Conservation (phyloP, 140 eudicot species). For the Anethum foeniculum region DNA sequence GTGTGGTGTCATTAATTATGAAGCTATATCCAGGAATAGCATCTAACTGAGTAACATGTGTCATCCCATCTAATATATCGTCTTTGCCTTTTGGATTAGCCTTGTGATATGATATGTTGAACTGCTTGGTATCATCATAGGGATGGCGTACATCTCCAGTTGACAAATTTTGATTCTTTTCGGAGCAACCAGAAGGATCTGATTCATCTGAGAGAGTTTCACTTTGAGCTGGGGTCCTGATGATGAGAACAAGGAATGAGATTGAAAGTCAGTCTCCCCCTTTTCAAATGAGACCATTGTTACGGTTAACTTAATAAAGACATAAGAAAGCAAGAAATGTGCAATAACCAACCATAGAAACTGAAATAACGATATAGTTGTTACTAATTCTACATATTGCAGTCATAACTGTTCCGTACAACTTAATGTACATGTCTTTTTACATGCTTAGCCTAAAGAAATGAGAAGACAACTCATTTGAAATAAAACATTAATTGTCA, state of each 20-base stretch:
- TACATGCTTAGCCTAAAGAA: neutral
- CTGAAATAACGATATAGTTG: neutral
- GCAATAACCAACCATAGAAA: neutral
- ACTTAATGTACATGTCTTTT: neutral
- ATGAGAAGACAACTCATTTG: neutral
- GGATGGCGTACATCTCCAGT: conserved; percentile 37
- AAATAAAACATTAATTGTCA: neutral
- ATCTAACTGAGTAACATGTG: conserved; percentile 29
- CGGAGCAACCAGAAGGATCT: conserved; percentile 60
- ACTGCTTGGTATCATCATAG: conserved; percentile 24
- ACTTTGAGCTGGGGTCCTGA: conserved; percentile 93
- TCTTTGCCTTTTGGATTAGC: conserved; percentile 32
- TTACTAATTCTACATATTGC: neutral
- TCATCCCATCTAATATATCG: conserved; percentile 21
- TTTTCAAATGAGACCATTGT: neutral
- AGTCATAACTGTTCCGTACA: neutral
- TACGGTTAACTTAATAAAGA: neutral
- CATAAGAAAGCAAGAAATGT: neutral
- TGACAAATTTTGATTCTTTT: conserved; percentile 39
- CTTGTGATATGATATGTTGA: conserved; percentile 34
- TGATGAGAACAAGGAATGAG: conserved; percentile 3
- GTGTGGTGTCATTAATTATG: conserved; percentile 23
- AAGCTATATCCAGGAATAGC: conserved; percentile 43
- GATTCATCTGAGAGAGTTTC: conserved; percentile 72
- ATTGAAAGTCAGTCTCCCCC: conserved; percentile 9